Conservation (phyloP, 164 flowering plant species). For the Paratinospora sagittata region DNA sequence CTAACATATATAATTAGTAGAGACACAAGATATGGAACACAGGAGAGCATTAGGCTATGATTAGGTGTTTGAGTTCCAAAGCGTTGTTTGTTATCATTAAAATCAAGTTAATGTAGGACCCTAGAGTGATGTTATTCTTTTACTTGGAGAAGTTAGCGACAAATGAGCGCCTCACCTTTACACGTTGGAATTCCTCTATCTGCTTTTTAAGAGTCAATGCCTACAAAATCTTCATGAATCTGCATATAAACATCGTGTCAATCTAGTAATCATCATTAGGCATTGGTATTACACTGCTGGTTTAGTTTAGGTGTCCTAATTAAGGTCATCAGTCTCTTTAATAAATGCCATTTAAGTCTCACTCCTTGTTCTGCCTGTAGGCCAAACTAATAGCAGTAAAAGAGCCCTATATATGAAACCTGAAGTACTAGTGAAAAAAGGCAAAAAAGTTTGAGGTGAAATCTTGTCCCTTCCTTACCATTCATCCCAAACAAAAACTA, state of each 20-base stretch:
- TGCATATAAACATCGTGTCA: not conserved
- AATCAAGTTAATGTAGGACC: not conserved
- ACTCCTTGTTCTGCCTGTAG: not conserved
- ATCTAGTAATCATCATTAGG: not conserved
- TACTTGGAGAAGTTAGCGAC: not conserved
- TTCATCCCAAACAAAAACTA: too few relatives aligned
- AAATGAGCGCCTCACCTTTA: not conserved
- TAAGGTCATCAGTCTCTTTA: not conserved
- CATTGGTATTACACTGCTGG: not conserved
- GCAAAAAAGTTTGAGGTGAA: too few relatives aligned
- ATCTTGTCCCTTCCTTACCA: too few relatives aligned
- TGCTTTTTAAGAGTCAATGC: not conserved
- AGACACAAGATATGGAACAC: not conserved
- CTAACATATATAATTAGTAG: not conserved
- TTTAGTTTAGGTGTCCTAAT: not conserved
- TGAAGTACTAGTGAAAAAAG: too few relatives aligned
- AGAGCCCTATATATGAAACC: not conserved
- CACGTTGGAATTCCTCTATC: constrained; percentile 2
- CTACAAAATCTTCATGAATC: not conserved
- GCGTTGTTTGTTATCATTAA: not conserved
- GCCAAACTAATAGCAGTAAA: not conserved
- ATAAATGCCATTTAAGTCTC: not conserved
- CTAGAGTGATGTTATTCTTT: not conserved
- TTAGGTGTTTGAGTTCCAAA: not conserved
- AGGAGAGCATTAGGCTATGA: not conserved